Conservation (phyloP, 768 basidiomycete genomes). For the Suillus clintonianus region DNA sequence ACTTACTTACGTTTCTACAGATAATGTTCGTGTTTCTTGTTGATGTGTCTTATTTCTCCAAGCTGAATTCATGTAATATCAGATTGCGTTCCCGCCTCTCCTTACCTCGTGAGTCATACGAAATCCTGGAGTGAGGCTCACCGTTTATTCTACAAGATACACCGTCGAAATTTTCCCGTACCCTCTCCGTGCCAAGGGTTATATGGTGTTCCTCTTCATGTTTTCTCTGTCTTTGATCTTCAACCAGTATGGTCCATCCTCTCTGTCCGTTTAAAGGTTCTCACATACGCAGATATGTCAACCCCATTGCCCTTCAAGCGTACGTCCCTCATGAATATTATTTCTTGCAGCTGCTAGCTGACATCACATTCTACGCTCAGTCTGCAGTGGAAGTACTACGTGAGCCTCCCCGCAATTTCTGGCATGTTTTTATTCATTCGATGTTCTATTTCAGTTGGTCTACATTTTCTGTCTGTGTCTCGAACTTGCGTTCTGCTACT, state of each 20-base stretch:
- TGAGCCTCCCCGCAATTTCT: slow-evolving; percentile 17
- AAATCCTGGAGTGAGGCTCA: background rate
- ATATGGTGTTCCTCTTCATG: slow-evolving; percentile 40
- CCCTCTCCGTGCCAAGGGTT: slow-evolving; percentile 41
- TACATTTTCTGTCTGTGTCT: slow-evolving; percentile 44
- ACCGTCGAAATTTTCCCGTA: slow-evolving; percentile 46
- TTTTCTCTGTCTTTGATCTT: slow-evolving; percentile 43
- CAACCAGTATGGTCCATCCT: slow-evolving; percentile 38
- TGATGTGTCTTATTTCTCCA: background rate
- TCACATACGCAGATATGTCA: slow-evolving; percentile 28
- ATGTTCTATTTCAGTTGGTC: slow-evolving; percentile 25
- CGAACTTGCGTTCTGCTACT: slow-evolving; percentile 40
- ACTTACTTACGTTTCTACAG: slow-evolving; percentile 8
- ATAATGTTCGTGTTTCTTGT: slow-evolving; percentile 29
- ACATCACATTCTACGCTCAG: slow-evolving; percentile 5
- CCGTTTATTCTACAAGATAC: slow-evolving; percentile 25
- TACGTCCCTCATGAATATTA: slow-evolving; percentile 11
- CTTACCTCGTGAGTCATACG: slow-evolving; percentile 32
- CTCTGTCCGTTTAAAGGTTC: slow-evolving; percentile 20
- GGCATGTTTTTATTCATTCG: background rate
- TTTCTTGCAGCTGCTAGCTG: background rate
- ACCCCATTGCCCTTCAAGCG: slow-evolving; percentile 36
- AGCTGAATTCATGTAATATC: background rate
- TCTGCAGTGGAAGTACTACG: slow-evolving; percentile 51
- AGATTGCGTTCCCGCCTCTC: slow-evolving; percentile 45